phyloP scores from a whole-genome alignment of 139 green algal genomes.

The Closterium sp. region DNA sequence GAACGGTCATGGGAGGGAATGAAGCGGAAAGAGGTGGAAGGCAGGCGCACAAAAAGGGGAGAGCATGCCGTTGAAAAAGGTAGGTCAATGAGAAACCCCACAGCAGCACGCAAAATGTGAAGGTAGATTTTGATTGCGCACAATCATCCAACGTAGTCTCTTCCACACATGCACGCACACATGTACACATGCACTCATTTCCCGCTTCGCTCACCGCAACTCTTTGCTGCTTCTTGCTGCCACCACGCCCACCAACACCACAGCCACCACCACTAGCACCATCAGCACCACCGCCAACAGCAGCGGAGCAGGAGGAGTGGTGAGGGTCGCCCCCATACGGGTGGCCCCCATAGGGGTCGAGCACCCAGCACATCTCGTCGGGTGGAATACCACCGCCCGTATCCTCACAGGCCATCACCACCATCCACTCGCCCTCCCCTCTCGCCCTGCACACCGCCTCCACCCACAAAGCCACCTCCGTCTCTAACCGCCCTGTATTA shows the following conservation, averaged over 20 bases:
- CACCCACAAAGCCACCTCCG: background rate
- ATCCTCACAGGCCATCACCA: background rate
- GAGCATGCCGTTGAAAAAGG: no score
- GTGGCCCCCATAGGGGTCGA: background rate
- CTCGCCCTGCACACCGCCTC: background rate
- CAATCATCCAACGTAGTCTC: no score
- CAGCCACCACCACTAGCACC: no score
- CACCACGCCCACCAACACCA: no score
- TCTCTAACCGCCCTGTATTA: background rate
- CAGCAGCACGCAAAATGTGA: background rate
- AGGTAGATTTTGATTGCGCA: background rate
- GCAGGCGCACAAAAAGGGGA: no score
- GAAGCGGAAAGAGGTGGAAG: no score
- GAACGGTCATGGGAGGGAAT: no score
- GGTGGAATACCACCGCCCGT: background rate
- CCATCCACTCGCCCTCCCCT: background rate
- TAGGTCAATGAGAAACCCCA: background rate
- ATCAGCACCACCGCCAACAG: background rate
- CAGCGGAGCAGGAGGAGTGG: background rate
- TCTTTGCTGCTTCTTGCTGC: no score
- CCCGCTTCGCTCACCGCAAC: no score
- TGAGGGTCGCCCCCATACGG: background rate
- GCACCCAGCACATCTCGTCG: background rate
- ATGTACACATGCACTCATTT: no score
- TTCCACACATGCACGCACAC: no score